These are phyloP conservation scores for Royoungia palumana DNA, from an alignment of 768 basidiomycete species.

Conservation along the genomic window DNA sequence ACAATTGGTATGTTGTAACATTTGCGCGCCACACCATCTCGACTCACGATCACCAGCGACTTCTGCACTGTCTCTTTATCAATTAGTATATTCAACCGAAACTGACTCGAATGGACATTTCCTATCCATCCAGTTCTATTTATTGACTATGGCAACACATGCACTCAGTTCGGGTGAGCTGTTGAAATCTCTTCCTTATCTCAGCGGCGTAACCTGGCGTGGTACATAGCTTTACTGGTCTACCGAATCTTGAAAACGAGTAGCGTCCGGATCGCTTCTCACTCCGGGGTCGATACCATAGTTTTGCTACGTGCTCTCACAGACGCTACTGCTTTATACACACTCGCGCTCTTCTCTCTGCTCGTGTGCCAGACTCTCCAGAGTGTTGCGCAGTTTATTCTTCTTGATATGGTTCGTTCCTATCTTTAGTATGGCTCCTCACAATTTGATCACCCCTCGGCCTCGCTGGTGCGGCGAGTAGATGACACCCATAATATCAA, in stretches of 20 bases:
- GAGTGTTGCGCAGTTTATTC: constrained; percentile 7
- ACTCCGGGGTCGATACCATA: constrained; percentile 1
- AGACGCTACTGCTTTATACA: constrained; percentile 16
- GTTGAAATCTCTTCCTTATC: not conserved
- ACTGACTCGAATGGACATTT: not conserved
- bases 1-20: constrained; percentile 10
- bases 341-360: constrained; percentile 10
- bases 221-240: constrained; percentile 8
- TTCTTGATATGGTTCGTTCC: constrained; percentile 21
- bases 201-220: not conserved
- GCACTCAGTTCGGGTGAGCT: constrained; percentile 18
- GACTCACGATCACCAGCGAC: constrained; percentile 3
- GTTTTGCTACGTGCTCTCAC: constrained; percentile 15
- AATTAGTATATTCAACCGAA: not conserved
- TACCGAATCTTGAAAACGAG: constrained; percentile 17
- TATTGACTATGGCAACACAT: constrained; percentile 21
- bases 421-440: not conserved
- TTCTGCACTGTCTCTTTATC: constrained; percentile 11
- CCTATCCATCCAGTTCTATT: constrained; percentile 11
- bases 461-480: not conserved
- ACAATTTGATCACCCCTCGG: not conserved
- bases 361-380: constrained; percentile 10
- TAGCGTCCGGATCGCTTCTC: constrained; percentile 8
- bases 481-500: constrained; percentile 22
- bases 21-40: not conserved